Evolutionary conservation across 441 rosid genomes (phyloP).

Genomic region (Populus trichocarpa): DNA sequence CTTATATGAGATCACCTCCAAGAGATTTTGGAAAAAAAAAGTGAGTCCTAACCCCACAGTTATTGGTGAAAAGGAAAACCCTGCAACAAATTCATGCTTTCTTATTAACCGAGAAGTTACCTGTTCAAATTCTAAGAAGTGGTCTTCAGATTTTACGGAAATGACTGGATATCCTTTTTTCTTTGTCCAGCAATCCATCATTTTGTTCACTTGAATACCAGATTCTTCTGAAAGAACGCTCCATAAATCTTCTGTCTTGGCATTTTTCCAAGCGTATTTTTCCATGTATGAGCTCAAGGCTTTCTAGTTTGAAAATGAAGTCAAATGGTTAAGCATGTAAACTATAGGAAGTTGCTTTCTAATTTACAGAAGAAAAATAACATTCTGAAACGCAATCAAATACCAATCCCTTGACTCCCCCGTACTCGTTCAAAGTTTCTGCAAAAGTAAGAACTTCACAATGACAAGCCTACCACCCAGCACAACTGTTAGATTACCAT

Average conservation of each 20-base stretch:
- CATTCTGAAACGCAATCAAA: background rate
- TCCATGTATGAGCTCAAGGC: slow-evolving; percentile 32
- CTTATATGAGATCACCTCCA: background rate
- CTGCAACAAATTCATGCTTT: background rate
- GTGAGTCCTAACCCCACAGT: background rate
- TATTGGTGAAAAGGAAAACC: background rate
- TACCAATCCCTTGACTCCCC: background rate
- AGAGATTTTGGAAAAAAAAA: background rate
- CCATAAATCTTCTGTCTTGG: slow-evolving; percentile 40
- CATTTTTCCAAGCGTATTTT: slow-evolving; percentile 35
- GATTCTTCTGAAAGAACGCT: slow-evolving; percentile 29
- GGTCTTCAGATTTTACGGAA: slow-evolving; percentile 22
- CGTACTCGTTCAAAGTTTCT: too few species aligned
- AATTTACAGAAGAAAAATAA: background rate
- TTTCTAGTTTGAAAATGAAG: slow-evolving; percentile 20
- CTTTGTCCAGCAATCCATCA: slow-evolving; percentile 45
- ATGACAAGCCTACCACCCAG: too few species aligned
- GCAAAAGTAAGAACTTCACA: too few species aligned
- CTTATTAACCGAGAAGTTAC: slow-evolving; percentile 11
- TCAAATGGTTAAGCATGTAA: background rate
- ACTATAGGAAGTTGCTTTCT: background rate
- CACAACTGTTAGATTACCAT: too few species aligned
- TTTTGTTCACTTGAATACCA: slow-evolving; percentile 21
- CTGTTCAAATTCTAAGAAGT: slow-evolving; percentile 35
- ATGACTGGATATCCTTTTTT: slow-evolving; percentile 39